Percentiles rank a stretch among this genome's conserved stretches.
Evolutionary conservation across 805 yeast genomes (phyloP).

Genomic region (Hanseniaspora mollemarum): DNA sequence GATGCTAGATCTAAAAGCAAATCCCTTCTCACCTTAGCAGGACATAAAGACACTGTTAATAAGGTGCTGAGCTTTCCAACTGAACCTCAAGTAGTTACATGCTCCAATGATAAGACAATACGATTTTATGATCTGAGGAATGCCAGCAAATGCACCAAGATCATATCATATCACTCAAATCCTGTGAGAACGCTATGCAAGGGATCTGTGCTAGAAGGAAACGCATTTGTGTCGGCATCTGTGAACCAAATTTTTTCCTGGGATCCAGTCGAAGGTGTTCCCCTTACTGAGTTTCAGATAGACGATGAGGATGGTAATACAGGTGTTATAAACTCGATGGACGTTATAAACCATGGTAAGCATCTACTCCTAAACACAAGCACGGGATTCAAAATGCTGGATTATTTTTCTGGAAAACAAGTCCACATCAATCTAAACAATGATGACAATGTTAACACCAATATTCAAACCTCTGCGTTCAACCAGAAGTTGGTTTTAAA

Average conservation of each 20-base stretch:
- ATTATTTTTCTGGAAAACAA: slow-evolving; percentile 61
- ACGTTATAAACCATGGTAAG: slow-evolving; percentile 52
- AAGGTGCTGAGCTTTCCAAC: slow-evolving; percentile 53
- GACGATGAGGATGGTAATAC: slow-evolving; percentile 19
- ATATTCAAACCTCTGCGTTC: not conserved
- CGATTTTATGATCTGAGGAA: slow-evolving; percentile 76
- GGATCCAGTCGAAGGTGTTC: slow-evolving; percentile 65
- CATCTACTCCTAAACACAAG: slow-evolving; percentile 74
- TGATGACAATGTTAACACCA: not conserved
- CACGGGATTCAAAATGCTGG: slow-evolving; percentile 67
- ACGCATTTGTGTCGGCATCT: slow-evolving; percentile 69
- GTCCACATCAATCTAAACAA: slow-evolving; percentile 56
- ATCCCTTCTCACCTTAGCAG: slow-evolving; percentile 65
- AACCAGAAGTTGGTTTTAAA: not conserved
- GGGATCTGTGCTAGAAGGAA: slow-evolving; percentile 49
- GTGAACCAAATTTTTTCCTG: slow-evolving; percentile 76
- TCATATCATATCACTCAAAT: slow-evolving; percentile 75
- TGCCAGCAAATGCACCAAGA: slow-evolving; percentile 59
- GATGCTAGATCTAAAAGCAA: slow-evolving; percentile 65
- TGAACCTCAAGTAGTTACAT: slow-evolving; percentile 77
- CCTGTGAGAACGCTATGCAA: slow-evolving; percentile 59
- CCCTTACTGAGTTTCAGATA: slow-evolving; percentile 42
- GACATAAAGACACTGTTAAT: slow-evolving; percentile 69
- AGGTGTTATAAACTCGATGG: slow-evolving; percentile 16
- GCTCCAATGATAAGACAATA: slow-evolving; percentile 76